These are phyloP conservation scores for Claviceps paspali DNA, from an alignment of 2,329 filamentous ascomycete genomes.

Conservation along the genomic window DNA sequence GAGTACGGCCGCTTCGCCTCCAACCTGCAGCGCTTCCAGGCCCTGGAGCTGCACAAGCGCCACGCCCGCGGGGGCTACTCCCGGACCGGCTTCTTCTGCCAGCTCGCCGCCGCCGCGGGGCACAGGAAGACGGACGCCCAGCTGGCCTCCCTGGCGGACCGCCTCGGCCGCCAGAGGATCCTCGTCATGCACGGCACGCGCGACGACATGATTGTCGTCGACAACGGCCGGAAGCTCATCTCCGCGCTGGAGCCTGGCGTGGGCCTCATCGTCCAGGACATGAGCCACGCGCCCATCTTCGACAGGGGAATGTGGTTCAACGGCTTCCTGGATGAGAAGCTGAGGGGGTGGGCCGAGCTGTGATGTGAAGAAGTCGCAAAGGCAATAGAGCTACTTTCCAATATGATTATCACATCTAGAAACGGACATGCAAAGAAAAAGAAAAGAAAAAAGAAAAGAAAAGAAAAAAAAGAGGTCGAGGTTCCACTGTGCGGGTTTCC, in stretches of 20 bases:
- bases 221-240: slow-evolving; percentile 55
- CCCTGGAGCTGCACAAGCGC: slow-evolving; percentile 62
- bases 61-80: slow-evolving; percentile 40
- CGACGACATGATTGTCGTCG: slow-evolving; percentile 64
- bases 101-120: slow-evolving; percentile 65
- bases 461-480: too few relatives aligned
- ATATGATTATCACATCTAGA: too few relatives aligned
- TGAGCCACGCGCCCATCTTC: slow-evolving; percentile 60
- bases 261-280: slow-evolving; percentile 48
- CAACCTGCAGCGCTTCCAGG: slow-evolving; percentile 71
- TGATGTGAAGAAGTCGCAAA: too few relatives aligned
- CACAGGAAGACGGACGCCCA: slow-evolving; percentile 60
- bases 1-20: slow-evolving; percentile 45
- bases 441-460: too few relatives aligned
- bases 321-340: slow-evolving; percentile 39
- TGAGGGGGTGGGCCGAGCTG: slow-evolving; percentile 37
- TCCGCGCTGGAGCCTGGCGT: slow-evolving; percentile 46
- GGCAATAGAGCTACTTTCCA: too few relatives aligned
- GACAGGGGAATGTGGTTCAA: slow-evolving; percentile 60
- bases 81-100: slow-evolving; percentile 54
- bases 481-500: too few relatives aligned
- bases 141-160: slow-evolving; percentile 47
- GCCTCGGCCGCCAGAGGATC: slow-evolving; percentile 58
- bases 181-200: slow-evolving; percentile 59
- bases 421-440: too few relatives aligned